Percentiles rank a stretch among this genome's conserved stretches.
Evolutionary conservation across 176 grass and related monocot genomes (phyloP).

Genomic region (Triticum dicoccoides): DNA sequence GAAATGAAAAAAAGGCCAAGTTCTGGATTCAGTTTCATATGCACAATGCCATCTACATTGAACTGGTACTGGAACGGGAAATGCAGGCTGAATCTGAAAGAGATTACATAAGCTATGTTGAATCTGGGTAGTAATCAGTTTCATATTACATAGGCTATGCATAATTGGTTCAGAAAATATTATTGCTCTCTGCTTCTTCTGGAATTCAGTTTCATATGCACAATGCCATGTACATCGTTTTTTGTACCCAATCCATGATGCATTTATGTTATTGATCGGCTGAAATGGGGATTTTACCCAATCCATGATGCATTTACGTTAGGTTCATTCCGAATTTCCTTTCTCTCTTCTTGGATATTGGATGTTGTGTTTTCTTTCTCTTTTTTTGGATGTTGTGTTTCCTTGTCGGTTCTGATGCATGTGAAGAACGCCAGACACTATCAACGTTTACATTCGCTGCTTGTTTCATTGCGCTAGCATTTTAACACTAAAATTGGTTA

Average conservation of each 20-base stretch:
- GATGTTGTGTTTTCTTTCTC: not conserved
- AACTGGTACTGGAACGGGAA: not conserved
- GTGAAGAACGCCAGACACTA: not conserved
- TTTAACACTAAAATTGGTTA: not conserved
- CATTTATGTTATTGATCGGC: not conserved
- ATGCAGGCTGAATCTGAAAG: not conserved
- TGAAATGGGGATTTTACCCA: not conserved
- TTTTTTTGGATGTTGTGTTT: not conserved
- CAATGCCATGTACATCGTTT: no score
- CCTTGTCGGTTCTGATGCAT: not conserved
- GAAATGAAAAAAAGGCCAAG: not conserved
- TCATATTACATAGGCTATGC: not conserved
- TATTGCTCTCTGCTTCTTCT: no score
- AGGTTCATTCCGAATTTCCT: not conserved
- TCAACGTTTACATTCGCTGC: not conserved
- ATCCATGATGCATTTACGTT: not conserved
- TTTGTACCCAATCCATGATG: no score
- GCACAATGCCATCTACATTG: not conserved
- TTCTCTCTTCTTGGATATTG: no score
- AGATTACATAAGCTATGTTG: not conserved
- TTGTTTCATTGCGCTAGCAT: not conserved
- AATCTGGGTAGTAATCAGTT: not conserved
- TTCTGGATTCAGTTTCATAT: not conserved
- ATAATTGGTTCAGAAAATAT: not conserved
- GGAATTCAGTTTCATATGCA: no score